Conservation (phyloP, 2,329 filamentous ascomycete species). For the Xylariomycetidae sp. region DNA sequence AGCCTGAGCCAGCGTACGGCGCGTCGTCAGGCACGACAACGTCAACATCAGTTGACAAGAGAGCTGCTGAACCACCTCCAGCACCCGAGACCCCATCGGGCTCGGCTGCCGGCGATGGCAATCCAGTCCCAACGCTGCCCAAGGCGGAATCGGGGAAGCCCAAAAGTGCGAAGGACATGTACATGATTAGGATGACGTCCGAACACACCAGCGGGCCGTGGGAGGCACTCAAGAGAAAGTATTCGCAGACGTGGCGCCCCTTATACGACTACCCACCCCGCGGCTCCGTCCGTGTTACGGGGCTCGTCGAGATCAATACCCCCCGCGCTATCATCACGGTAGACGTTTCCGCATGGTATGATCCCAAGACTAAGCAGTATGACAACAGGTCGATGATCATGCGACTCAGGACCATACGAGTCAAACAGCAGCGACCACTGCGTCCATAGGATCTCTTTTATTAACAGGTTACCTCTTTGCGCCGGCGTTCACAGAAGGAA, state of each 20-base stretch:
- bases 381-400: no score
- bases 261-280: constrained; percentile 39
- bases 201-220: constrained; percentile 26
- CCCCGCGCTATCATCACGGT: constrained; percentile 42
- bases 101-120: constrained; percentile 9
- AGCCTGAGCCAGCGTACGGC: constrained; percentile 4
- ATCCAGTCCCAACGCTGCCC: constrained; percentile 10
- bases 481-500: no score
- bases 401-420: no score
- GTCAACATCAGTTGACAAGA: no score
- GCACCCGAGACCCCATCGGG: constrained; percentile 12
- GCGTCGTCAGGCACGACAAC: constrained; percentile 13
- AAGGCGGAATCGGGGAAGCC: constrained; percentile 9
- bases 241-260: constrained; percentile 42
- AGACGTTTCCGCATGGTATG: constrained; percentile 50
- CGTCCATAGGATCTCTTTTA: no score
- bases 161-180: constrained; percentile 22
- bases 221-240: constrained; percentile 30
- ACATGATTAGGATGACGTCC: constrained; percentile 21
- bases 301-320: constrained; percentile 49
- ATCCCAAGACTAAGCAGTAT: constrained; percentile 52
- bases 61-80: no score
- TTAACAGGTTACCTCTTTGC: no score
- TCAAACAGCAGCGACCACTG: no score
- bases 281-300: constrained; percentile 49